Evolutionary conservation across 441 rosid species (phyloP).

Genomic region (Metrosideros polymorpha): DNA sequence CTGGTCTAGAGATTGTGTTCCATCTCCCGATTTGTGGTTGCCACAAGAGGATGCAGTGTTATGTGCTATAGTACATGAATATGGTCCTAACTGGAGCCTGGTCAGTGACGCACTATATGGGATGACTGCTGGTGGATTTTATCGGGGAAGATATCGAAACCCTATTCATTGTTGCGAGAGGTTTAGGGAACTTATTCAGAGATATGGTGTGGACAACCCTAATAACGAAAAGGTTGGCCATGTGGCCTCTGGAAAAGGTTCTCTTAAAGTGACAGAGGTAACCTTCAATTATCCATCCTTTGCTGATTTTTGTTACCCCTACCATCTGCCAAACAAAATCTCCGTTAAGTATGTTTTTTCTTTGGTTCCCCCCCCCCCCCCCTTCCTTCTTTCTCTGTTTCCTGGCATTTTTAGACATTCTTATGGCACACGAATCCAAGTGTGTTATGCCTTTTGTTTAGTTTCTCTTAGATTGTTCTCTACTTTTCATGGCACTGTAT

Average conservation of each 20-base stretch:
- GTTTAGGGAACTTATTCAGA: slow-evolving; percentile 82
- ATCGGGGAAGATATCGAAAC: slow-evolving; percentile 92
- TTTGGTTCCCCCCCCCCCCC: not conserved
- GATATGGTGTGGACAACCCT: slow-evolving; percentile 52
- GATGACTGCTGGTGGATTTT: slow-evolving; percentile 94
- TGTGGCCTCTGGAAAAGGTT: slow-evolving; percentile 81
- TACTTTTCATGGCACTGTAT: not conserved
- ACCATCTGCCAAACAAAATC: not conserved
- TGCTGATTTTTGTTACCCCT: not conserved
- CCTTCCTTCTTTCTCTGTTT: not conserved
- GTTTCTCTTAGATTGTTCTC: not conserved
- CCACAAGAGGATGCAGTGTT: slow-evolving; percentile 97
- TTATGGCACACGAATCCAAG: not conserved
- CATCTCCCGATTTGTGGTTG: slow-evolving; percentile 89
- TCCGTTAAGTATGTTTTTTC: not conserved
- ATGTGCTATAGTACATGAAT: slow-evolving; percentile 98
- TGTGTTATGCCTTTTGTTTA: not conserved
- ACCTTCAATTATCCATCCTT: slow-evolving; percentile 1
- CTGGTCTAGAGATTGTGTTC: slow-evolving; percentile 96
- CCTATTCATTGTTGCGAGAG: slow-evolving; percentile 96
- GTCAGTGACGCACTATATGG: slow-evolving; percentile 74
- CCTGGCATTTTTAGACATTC: not conserved
- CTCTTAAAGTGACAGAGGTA: slow-evolving; percentile 97
- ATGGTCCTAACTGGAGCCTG: slow-evolving; percentile 92
- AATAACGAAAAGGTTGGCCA: slow-evolving; percentile 55